Base-by-base conservation (phyloP, 2,329 filamentous ascomycete genomes). In the Purpureocillium takamizusanense region DNA sequence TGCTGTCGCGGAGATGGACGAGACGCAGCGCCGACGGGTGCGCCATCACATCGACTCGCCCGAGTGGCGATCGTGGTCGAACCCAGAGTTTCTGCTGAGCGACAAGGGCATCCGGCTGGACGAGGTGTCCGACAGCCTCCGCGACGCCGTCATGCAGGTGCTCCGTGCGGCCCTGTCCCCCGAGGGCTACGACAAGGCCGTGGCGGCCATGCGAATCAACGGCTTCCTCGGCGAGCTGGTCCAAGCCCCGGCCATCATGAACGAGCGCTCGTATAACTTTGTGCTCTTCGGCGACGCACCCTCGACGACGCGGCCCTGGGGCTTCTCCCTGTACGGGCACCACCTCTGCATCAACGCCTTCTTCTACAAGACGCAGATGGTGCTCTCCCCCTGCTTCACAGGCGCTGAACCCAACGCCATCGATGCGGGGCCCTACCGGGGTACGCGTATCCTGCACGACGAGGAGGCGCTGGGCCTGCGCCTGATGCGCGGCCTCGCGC, bases 371-470 rank as follows among this genome's bases (percentile, higher is more conserved):
- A 59, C 63, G 0, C 80, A 86, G 54, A 78, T 87, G 36, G 64
- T 86, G 33, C 67, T 86, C 3, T 78, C 76, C 0, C 85, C 85
- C 0, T 85, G 79, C 61, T 90, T 90, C 59, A 86, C 82, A 0
- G 85, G 85, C 39, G 85, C 85, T 0, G 85, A 90, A 58, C 85
- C 85, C 1, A 87, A 89, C 49, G 51, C 79, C 28, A 83, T 88
- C 48, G 83, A 88, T 46, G 57, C 59, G 0, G 82, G 83, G 0
- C 71, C 70, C 0, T 70, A 77, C 54, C 60, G 62, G 2, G 83
- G 83, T 7, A 84, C 78, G 1, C 64, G 72, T 4, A 85, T 88
- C 39, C 60, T 88, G 27, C 66, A 80, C 30, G 62, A 60, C 7
- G 82, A 88, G 51, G 83, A 83, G 35, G 56, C 59, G 2, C 55